Evolutionary conservation across 2,329 filamentous ascomycete genomes (phyloP).

Genomic region (Fusarium sp.): DNA sequence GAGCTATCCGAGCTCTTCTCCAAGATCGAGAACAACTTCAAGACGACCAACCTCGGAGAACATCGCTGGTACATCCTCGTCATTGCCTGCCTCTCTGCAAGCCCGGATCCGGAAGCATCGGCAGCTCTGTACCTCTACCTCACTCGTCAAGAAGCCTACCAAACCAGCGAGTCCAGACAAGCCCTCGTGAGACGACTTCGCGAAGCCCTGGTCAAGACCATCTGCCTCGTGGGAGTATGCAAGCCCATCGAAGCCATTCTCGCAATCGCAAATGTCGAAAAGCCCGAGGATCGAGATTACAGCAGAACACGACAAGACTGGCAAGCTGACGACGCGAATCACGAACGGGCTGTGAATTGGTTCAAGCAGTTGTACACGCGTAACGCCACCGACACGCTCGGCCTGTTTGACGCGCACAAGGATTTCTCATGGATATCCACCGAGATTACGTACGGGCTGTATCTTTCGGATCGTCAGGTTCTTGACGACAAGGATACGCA

Average conservation of each 20-base stretch:
- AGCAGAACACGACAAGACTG: constrained; percentile 66
- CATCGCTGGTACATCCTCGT: constrained; percentile 37
- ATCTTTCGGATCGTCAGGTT: constrained; percentile 67
- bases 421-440: constrained; percentile 63
- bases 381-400: constrained; percentile 54
- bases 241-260: constrained; percentile 72
- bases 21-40: constrained; percentile 30
- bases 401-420: constrained; percentile 52
- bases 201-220: constrained; percentile 70
- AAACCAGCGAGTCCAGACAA: constrained; percentile 58
- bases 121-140: constrained; percentile 37
- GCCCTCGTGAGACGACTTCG: constrained; percentile 63
- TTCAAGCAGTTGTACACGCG: constrained; percentile 67
- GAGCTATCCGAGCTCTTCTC: constrained; percentile 28
- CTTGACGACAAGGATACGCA: constrained; percentile 67
- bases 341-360: constrained; percentile 66
- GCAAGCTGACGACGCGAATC: constrained; percentile 68
- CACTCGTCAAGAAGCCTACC: constrained; percentile 56
- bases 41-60: constrained; percentile 23
- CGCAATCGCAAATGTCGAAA: constrained; percentile 64
- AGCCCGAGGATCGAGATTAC: constrained; percentile 68
- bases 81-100: constrained; percentile 33
- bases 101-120: constrained; percentile 33
- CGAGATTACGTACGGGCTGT: constrained; percentile 70
- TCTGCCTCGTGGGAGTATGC: constrained; percentile 70